phyloP scores from a whole-genome alignment of 108 stramenopile species.

The Conticribra weissflogii region DNA sequence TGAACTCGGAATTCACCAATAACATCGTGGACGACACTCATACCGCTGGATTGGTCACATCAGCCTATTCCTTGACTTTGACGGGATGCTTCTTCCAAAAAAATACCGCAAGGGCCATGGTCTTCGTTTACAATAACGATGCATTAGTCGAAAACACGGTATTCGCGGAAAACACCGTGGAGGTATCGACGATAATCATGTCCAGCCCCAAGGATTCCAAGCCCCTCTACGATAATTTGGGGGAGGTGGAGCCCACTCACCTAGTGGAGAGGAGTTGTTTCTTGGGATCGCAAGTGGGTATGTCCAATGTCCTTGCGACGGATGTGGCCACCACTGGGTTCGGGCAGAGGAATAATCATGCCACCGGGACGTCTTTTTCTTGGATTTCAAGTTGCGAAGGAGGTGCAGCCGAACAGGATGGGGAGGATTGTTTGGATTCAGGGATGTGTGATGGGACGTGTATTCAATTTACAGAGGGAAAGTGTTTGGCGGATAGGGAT shows the following conservation, averaged over 20 bases:
- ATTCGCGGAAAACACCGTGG: slow-evolving; percentile 35
- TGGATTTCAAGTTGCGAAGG: slow-evolving; percentile 43
- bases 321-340: slow-evolving; percentile 22
- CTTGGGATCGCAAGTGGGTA: slow-evolving; percentile 42
- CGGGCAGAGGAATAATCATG: slow-evolving; percentile 43
- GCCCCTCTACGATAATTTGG: not conserved
- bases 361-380: slow-evolving; percentile 23
- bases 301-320: slow-evolving; percentile 41
- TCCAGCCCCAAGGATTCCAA: slow-evolving; percentile 20
- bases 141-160: slow-evolving; percentile 38
- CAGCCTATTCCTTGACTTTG: slow-evolving; percentile 37
- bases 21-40: slow-evolving; percentile 20
- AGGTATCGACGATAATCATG: slow-evolving; percentile 36
- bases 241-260: slow-evolving; percentile 11
- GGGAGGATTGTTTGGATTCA: slow-evolving; percentile 30
- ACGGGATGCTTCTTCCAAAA: slow-evolving; percentile 27
- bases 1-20: slow-evolving; percentile 28
- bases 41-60: slow-evolving; percentile 37
- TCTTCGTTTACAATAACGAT: slow-evolving; percentile 43
- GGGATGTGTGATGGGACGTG: slow-evolving; percentile 42
- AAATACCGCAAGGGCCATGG: slow-evolving; percentile 35
- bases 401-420: slow-evolving; percentile 31
- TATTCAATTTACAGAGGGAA: slow-evolving; percentile 19
- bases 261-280: slow-evolving; percentile 36
- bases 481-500: slow-evolving; percentile 26